Percentiles rank a stretch among this genome's conserved stretches.
Conservation (phyloP, 2,329 filamentous ascomycete genomes). For the Neospermospora avenae region DNA sequence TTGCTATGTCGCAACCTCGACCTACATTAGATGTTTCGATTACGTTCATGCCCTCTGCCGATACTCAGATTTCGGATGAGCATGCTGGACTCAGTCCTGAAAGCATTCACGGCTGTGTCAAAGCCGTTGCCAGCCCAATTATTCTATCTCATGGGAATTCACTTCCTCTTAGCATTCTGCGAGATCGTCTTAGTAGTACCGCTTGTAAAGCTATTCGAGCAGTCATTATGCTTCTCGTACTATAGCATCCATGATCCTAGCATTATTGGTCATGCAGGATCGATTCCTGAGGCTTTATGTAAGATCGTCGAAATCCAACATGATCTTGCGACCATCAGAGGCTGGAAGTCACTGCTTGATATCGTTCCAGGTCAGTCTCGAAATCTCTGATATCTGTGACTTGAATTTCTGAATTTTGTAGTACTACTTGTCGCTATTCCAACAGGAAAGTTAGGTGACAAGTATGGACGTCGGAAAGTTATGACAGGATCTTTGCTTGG, state of each 20-base stretch:
- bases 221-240: background rate
- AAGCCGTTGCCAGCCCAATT: background rate
- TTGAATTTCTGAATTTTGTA: slow-evolving; percentile 2
- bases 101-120: background rate
- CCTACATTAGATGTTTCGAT: too few relatives aligned
- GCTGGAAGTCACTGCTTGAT: background rate
- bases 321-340: background rate
- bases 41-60: too few relatives aligned
- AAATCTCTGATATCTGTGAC: background rate
- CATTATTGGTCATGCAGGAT: background rate
- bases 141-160: background rate
- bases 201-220: background rate
- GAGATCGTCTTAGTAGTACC: background rate
- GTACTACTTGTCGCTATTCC: slow-evolving; percentile 34
- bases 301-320: background rate
- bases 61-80: too few relatives aligned
- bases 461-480: slow-evolving; percentile 28
- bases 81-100: background rate
- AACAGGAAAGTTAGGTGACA: slow-evolving; percentile 32
- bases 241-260: background rate
- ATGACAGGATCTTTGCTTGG: slow-evolving; percentile 30
- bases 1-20: too few relatives aligned
- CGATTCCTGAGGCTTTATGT: background rate
- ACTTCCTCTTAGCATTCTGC: background rate
- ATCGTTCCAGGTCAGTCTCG: background rate